Base-by-base conservation (phyloP, 2,329 filamentous ascomycete genomes). In the Penicillium concentricum region DNA sequence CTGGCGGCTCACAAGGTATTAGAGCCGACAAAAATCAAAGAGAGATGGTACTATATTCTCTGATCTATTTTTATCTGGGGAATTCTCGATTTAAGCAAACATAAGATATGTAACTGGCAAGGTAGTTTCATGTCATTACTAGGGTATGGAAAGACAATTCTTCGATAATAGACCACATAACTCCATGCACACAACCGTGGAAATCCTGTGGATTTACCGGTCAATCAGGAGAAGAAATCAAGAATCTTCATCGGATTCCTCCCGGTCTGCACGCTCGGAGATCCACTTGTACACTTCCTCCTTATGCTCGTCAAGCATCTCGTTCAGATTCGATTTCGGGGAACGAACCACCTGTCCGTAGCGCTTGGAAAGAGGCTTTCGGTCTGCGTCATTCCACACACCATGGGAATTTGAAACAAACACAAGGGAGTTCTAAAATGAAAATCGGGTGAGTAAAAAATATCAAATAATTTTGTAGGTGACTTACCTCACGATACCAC, bases 321-420 rank as follows among this genome's bases (percentile, higher is more conserved):
- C 80, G 57, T 81, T 81, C 41, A 86, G 71, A 1, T 74, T 73
- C 2, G 71, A 69, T 18, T 76, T 72, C 1, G 74, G 64, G 3
- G 81, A 84, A 52, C 76, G 72, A 16, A 79, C 65, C 10, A 87
- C 72, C 4, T 74, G 74, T 5, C 85, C 85, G 65, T 86, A 85
- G 53, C 83, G 81, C 67, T 82, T 84, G 30, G 81, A 81, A 28
- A 28, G 28, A 5, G 78, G 74, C 64, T 83, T 84, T 48, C 78
- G 78, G 8, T 72, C 80, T 20, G 86, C 78, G 55, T 87, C 84
- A 59, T 74, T 79, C 88, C 91, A 97, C 71, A 90, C 88, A 13
- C 84, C 83, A 71, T 97, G 93, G 57, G 87, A 81, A 26, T 82
- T 78, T 2, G 88, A 84, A 18, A 97, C 89, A 67, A 88, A 96